phyloP scores from a whole-genome alignment of 805 yeast genomes.

The Wickerhamiella bombiphila region DNA sequence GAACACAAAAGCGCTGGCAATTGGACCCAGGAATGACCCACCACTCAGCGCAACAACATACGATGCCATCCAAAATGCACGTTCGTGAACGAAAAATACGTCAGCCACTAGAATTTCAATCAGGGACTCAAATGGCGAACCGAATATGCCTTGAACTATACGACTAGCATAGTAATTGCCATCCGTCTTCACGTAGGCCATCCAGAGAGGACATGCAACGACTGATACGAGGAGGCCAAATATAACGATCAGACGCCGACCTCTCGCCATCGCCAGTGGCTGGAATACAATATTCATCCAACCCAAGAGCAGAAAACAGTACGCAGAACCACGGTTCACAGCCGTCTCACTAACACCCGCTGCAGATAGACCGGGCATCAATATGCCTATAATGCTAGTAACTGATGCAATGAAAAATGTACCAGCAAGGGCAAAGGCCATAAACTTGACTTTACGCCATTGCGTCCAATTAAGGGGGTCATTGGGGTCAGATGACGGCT shows the following conservation, averaged over 20 bases:
- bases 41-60: slow-evolving; percentile 62
- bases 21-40: slow-evolving; percentile 68
- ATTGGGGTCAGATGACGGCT: slow-evolving; percentile 52
- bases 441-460: slow-evolving; percentile 26
- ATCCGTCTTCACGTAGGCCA: background rate
- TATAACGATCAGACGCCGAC: background rate
- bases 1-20: slow-evolving; percentile 61
- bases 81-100: slow-evolving; percentile 61
- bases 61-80: slow-evolving; percentile 55
- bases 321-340: background rate
- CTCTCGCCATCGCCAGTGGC: background rate
- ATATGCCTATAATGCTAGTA: background rate
- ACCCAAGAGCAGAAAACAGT: background rate
- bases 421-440: background rate
- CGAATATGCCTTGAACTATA: slow-evolving; percentile 1
- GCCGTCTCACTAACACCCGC: background rate
- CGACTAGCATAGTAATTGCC: background rate
- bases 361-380: background rate
- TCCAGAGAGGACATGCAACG: background rate
- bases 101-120: slow-evolving; percentile 28
- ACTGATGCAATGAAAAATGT: background rate
- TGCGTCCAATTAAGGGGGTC: slow-evolving; percentile 56
- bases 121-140: slow-evolving; percentile 1
- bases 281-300: background rate
- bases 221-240: background rate